phyloP scores from a whole-genome alignment of 2,329 filamentous ascomycete species.

The Polychaeton citri region DNA sequence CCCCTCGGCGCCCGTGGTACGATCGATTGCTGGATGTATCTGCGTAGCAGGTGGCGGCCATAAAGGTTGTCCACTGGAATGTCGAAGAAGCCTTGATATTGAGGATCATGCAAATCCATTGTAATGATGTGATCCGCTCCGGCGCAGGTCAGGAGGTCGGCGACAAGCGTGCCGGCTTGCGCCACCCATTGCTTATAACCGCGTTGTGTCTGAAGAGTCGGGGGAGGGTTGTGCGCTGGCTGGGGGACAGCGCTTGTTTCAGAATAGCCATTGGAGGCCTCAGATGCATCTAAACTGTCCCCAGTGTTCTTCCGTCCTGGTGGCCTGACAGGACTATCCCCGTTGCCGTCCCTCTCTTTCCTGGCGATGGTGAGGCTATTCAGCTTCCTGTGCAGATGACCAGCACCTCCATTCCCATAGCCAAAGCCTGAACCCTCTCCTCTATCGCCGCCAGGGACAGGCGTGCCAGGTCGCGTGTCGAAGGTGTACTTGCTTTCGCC shows the following conservation, averaged over 20 bases:
- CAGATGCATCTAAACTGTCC: conserved; percentile 18
- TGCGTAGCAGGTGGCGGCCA: conserved; percentile 58
- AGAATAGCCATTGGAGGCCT: conserved; percentile 7
- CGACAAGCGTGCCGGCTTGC: conserved; percentile 87
- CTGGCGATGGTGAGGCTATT: conserved; percentile 52
- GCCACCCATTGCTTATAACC: conserved; percentile 99
- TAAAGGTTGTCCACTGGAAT: conserved; percentile 98
- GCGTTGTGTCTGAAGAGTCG: conserved; percentile 60
- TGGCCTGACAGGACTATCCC: conserved; percentile 5
- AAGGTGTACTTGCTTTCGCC: conserved; percentile 62
- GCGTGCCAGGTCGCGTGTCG: conserved; percentile 81
- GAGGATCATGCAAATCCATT: conserved; percentile 90
- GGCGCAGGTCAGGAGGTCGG: conserved; percentile 86
- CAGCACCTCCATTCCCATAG: conserved; percentile 45
- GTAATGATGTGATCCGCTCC: conserved; percentile 95
- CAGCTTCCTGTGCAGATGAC: conserved; percentile 59
- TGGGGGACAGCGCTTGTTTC: background rate
- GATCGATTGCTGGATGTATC: conserved; percentile 65
- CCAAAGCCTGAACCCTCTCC: conserved; percentile 46
- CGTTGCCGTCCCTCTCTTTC: conserved; percentile 36
- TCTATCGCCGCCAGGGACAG: conserved; percentile 51
- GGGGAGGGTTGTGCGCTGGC: conserved; percentile 22
- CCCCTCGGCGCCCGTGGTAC: conserved; percentile 64
- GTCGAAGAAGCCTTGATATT: conserved; percentile 98
- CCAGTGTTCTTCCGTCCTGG: conserved; percentile 14